Base-by-base conservation (phyloP, 2,329 filamentous ascomycete genomes). In the Sporothrix curviconia region DNA sequence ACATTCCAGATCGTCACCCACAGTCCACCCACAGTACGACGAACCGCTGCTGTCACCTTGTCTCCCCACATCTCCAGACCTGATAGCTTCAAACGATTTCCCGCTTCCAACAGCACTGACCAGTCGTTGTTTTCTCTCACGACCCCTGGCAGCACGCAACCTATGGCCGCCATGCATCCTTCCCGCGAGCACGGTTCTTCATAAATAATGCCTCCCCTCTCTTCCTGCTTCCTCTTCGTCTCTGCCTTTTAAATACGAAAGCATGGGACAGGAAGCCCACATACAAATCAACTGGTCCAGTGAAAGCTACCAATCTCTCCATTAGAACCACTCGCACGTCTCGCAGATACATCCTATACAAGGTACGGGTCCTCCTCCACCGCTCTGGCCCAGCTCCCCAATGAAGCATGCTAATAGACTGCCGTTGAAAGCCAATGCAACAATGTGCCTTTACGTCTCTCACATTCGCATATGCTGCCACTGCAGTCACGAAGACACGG, bases 361-460 rank as follows among this genome's bases (percentile, higher is more conserved):
- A n/a, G 8, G 47, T 25, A 50, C 12, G 19, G 11, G 9, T 7
- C 12, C 22, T 24, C 49, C 39, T 32, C 30, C n/a, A 11, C 14
- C 15, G 5, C 12, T 12, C 19, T 17, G 17, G 24, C 39, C 30
- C n/a, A 50, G n/a, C 32, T 3, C 8, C 25, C 22, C n/a, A n/a
- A n/a, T n/a, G n/a, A n/a, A n/a, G n/a, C n/a, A n/a, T n/a, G n/a
- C n/a, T n/a, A n/a, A n/a, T n/a, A n/a, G n/a, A n/a, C n/a, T n/a
- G n/a, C n/a, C n/a, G n/a, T n/a, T n/a, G n/a, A 8, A 37, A 46
- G 40, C 24, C 24, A 19, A 28, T 15, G 34, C 17, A 15, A 32
- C 40, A 34, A 74, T 75, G 73, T 76, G 73, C 59, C 68, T 66
- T 60, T 75, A 73, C 65, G 66, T 71, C 25, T 69, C 66, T 22